These are phyloP conservation scores for Pythium vanterpoolii DNA, from an alignment of 352 stramenopile species.

Conservation along the genomic window DNA sequence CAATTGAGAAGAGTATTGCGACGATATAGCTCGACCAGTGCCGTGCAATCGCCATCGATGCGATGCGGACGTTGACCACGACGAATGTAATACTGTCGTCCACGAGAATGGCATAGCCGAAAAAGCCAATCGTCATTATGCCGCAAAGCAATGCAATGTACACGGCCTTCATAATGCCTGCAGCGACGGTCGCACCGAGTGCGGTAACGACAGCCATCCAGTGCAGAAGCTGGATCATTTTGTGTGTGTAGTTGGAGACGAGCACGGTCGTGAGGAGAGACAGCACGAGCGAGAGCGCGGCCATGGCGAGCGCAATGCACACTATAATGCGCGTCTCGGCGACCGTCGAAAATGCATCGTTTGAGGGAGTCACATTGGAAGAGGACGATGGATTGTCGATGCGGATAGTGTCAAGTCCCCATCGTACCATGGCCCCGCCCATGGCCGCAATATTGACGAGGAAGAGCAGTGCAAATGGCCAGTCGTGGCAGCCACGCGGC, in stretches of 20 bases:
- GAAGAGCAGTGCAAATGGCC: background rate
- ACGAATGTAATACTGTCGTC: background rate
- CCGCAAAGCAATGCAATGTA: background rate
- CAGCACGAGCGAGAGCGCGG: conserved; percentile 50
- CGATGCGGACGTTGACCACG: background rate
- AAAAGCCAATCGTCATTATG: conserved; percentile 17
- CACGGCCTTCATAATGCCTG: background rate
- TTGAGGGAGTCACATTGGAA: background rate
- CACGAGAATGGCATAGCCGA: background rate
- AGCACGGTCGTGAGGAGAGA: conserved; percentile 60
- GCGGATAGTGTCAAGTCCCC: background rate
- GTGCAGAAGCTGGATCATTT: conserved; percentile 71
- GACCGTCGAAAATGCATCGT: conserved; percentile 32
- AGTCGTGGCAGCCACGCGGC: background rate
- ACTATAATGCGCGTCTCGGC: conserved; percentile 35
- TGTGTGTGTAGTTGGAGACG: conserved; percentile 57
- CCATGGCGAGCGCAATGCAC: conserved; percentile 7
- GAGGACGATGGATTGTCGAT: background rate
- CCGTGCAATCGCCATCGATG: background rate
- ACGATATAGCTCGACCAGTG: background rate
- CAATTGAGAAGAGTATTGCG: conserved; percentile 53
- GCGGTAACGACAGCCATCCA: conserved; percentile 22
- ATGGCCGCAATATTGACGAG: background rate
- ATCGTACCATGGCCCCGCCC: background rate
- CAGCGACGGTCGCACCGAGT: conserved; percentile 25